A percentile compares a stretch with the other conserved stretches of the same genome.
These are phyloP conservation scores for Podosphaera xanthii DNA, from an alignment of 2,329 filamentous ascomycete genomes.

Conservation along the genomic window DNA sequence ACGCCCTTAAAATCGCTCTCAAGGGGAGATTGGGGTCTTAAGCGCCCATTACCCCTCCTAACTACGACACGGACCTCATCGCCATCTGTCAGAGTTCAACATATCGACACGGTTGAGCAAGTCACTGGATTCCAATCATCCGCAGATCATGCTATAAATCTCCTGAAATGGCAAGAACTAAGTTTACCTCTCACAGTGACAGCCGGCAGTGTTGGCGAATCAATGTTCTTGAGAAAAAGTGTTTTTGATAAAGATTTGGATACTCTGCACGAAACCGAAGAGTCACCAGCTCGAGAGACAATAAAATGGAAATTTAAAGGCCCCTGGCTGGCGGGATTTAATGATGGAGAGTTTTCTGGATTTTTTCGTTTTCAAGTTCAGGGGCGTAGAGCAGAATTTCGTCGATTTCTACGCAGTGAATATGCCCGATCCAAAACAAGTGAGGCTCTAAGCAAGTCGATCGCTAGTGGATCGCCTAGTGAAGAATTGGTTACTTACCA, in stretches of 20 bases:
- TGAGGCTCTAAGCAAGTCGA: conserved; percentile 11
- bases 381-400: conserved; percentile 30
- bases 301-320: conserved; percentile 43
- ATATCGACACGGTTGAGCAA: conserved; percentile 67
- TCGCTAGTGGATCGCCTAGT: background rate
- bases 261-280: conserved; percentile 6
- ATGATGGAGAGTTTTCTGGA: conserved; percentile 32
- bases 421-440: conserved; percentile 24
- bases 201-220: conserved; percentile 4
- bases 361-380: conserved; percentile 32
- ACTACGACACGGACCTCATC: conserved; percentile 48
- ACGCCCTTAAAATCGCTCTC: conserved; percentile 49
- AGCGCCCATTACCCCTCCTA: conserved; percentile 57
- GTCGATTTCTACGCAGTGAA: conserved; percentile 25
- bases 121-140: conserved; percentile 76
- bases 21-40: conserved; percentile 81
- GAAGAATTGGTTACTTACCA: conserved; percentile 7
- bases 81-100: conserved; percentile 54
- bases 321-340: conserved; percentile 41
- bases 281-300: conserved; percentile 16
- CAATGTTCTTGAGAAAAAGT: conserved; percentile 18
- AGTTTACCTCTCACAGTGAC: conserved; percentile 44
- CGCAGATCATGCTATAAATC: conserved; percentile 55
- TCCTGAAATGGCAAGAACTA: conserved; percentile 73
- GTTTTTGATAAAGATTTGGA: conserved; percentile 38